Evolutionary conservation across 2,329 filamentous ascomycete species (phyloP).

Genomic region (Triangularia setosa): DNA sequence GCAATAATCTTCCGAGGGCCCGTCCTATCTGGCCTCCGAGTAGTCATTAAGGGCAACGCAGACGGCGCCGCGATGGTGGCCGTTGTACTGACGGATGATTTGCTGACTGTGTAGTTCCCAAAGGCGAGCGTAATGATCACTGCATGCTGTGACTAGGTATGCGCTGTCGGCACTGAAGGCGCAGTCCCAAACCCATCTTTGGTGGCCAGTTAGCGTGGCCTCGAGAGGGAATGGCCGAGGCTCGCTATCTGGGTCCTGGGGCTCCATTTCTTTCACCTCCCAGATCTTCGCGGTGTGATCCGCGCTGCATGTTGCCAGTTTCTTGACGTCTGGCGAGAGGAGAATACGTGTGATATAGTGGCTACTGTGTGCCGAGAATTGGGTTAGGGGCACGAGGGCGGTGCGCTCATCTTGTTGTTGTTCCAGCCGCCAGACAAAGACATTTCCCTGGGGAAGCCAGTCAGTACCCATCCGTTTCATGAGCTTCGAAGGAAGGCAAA

Average conservation of each 20-base stretch:
- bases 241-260: constrained; percentile 32
- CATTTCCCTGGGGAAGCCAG: constrained; percentile 65
- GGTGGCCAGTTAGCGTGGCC: constrained; percentile 82
- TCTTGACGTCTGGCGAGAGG: constrained; percentile 88
- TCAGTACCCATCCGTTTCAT: not conserved
- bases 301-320: constrained; percentile 88
- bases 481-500: not conserved
- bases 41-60: constrained; percentile 93
- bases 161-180: constrained; percentile 91
- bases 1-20: not conserved
- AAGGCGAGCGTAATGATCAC: constrained; percentile 85
- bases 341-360: constrained; percentile 91
- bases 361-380: constrained; percentile 79
- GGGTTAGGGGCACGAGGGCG: constrained; percentile 78
- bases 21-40: constrained; percentile 48
- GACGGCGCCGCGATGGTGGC: constrained; percentile 85
- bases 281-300: constrained; percentile 96
- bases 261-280: constrained; percentile 74
- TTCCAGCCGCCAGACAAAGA: constrained; percentile 94
- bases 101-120: constrained; percentile 86
- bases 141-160: constrained; percentile 89
- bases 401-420: constrained; percentile 77
- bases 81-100: constrained; percentile 93
- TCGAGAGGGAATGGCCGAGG: constrained; percentile 71
- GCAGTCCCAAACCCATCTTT: constrained; percentile 97